Base-by-base conservation (phyloP, 257 asterid genomes). In the Haberlea rhodopensis region DNA sequence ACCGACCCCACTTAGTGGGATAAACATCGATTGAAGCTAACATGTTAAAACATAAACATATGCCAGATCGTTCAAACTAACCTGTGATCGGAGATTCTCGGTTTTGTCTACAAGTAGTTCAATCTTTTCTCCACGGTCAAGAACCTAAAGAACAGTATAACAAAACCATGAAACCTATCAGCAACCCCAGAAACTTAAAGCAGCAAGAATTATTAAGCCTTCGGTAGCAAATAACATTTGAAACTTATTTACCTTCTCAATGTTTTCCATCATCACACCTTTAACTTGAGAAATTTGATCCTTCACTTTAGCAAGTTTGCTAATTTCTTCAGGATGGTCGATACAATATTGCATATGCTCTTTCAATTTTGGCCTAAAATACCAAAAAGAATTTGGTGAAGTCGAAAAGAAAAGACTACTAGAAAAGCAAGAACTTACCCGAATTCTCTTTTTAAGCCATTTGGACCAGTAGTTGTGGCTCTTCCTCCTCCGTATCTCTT, bases 91-190 rank as follows among this genome's bases (percentile, higher is more conserved):
- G 60, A 83, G 89, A 71, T 80, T 77, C 72, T 83, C 89, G 15
- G 89, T 75, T 78, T 80, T 83, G 78, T 83, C 89, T 2, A 83
- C 86, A 48, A 83, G 82, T 56, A 80, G 66, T 68, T 83, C 89
- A 18, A 83, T 78, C 66, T 78, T 83, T 75, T 83, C 89, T 43
- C 89, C 89, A 53, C 89, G 75, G 68, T 83, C 89, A 48, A 83
- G 83, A 62, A 83, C 86, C 89, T 83, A 68, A 58, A 27, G 21
- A 31, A 51, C 59, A 54, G 28, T 24, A 57, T 63, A 6, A 16
- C 43, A 34, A 34, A 9, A 37, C 51, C 7, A 43, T 4, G 5
- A 1, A 43, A 2, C 3, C 19, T 13, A 3, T 43, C 3, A 15
- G 49, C 13, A 43, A 43, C 19, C 0, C 19, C n/a, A n/a, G n/a